A percentile compares a stretch with the other conserved stretches of the same genome.
Conservation (phyloP, 2,329 filamentous ascomycete genomes). For the Phyllosticta paracitricarpa region DNA sequence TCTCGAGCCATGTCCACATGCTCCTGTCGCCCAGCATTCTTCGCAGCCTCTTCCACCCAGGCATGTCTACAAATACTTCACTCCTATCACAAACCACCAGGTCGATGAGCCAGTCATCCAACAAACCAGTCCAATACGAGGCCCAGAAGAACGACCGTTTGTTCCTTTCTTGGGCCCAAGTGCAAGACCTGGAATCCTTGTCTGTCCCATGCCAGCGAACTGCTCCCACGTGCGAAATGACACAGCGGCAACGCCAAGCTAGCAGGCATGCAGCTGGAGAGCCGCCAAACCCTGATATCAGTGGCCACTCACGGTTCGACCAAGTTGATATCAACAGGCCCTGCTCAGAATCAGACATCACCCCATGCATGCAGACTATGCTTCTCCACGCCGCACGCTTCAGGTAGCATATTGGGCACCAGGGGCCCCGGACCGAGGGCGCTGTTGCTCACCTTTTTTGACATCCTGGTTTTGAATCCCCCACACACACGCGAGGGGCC, state of each 20-base stretch:
- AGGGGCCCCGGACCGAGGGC: not conserved
- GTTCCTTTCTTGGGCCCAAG: not conserved
- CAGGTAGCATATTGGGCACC: not conserved
- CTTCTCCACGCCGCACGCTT: not conserved
- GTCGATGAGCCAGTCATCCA: not conserved
- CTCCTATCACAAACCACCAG: not conserved
- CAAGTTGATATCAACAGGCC: not conserved
- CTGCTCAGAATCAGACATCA: not conserved
- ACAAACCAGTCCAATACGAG: not conserved
- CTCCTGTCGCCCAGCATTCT: too few species aligned
- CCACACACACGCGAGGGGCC: not conserved
- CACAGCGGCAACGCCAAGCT: not conserved
- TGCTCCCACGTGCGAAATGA: not conserved
- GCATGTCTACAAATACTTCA: too few species aligned
- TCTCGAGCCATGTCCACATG: not conserved
- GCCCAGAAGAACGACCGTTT: not conserved
- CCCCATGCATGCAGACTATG: not conserved
- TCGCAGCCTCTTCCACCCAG: not conserved
- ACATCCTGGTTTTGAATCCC: not conserved
- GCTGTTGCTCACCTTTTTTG: not conserved
- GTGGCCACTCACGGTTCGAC: not conserved
- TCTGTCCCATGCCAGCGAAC: not conserved
- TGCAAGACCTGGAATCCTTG: not conserved
- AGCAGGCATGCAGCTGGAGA: not conserved
- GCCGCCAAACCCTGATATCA: not conserved